These are phyloP conservation scores for Salix purpurea DNA, from an alignment of 345 rosid genomes.

Conservation along the genomic window DNA sequence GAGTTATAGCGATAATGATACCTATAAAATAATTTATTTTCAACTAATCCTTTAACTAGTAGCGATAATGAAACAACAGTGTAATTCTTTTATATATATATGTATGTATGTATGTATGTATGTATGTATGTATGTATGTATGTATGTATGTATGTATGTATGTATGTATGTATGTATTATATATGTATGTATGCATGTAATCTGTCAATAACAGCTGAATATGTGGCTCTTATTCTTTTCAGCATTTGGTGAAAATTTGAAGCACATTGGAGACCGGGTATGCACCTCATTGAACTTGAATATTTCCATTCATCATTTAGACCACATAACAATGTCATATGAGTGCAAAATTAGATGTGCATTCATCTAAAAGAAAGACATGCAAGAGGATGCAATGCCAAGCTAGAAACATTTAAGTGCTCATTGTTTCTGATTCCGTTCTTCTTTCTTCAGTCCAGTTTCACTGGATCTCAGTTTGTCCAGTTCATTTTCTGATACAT, in stretches of 20 bases:
- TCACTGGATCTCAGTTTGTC: not conserved
- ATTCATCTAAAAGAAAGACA: not conserved
- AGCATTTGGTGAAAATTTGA: slow-evolving; percentile 50
- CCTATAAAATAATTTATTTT: not conserved
- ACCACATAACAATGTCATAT: not conserved
- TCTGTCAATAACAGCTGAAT: not conserved
- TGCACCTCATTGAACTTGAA: not conserved
- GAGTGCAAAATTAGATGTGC: not conserved
- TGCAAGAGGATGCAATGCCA: not conserved
- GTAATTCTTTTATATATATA: not conserved
- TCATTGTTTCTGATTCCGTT: not conserved
- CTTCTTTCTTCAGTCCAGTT: not conserved
- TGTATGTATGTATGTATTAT: too few species aligned
- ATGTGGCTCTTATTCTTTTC: slow-evolving; percentile 23
- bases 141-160: too few species aligned
- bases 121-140: too few species aligned
- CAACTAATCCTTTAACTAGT: not conserved
- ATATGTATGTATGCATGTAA: too few species aligned
- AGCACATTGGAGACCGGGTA: slow-evolving; percentile 73
- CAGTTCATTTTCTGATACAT: not conserved
- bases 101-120: too few species aligned
- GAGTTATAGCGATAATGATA: slow-evolving; percentile 18
- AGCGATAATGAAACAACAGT: not conserved
- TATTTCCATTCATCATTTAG: not conserved
- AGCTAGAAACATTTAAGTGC: not conserved